Evolutionary conservation across 148 eudicot species (phyloP), one percentile per base, ranked within the genome.

Genomic region (Rhododendron vialii): DNA sequence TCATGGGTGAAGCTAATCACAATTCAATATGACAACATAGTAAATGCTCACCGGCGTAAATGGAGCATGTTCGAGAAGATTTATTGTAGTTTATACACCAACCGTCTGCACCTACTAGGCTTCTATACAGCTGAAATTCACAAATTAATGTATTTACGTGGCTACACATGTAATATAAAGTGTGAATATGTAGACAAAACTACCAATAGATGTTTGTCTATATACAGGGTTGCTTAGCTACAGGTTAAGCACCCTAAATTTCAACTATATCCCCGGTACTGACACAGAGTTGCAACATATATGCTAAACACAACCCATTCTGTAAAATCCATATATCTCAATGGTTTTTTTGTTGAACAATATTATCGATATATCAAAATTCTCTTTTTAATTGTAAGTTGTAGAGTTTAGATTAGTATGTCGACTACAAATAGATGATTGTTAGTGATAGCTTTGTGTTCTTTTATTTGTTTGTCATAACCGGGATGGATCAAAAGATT

Each of bases 81-180:
- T 93, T 96, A 38, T 96, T 94, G 82, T 85, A 96, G 91, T 96
- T 89, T 82, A 92, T 88, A 90, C 99, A 96, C 99, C 99, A 96
- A 85, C 99, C 99, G 88, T 96, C 99, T 47, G 90, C 88, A 69
- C 99, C 99, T 59, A 92, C 83, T 94, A 96, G 41, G 89, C 96
- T 93, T 75, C 83, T 87, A 78, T 88, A 93, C 82, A 91, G 90
- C 98, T 96, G 92, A 90, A 89, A 77, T 87, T 80, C 65, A n/a
- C 41, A 30, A 6, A 47, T 10, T 18, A 48, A 78, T 26, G n/a
- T 8, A 20, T 3, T 20, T 24, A 71, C 11, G 2, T 15, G 5
- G 47, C 9, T 75, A 75, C 79, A 38, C 20, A 18, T 36, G 10
- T 17, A 38, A 36, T 36, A 36, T 36, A 2, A 15, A 35, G 47